These are phyloP conservation scores for Canna indica DNA, from an alignment of 176 grass and related monocot genomes.

Conservation along the genomic window DNA sequence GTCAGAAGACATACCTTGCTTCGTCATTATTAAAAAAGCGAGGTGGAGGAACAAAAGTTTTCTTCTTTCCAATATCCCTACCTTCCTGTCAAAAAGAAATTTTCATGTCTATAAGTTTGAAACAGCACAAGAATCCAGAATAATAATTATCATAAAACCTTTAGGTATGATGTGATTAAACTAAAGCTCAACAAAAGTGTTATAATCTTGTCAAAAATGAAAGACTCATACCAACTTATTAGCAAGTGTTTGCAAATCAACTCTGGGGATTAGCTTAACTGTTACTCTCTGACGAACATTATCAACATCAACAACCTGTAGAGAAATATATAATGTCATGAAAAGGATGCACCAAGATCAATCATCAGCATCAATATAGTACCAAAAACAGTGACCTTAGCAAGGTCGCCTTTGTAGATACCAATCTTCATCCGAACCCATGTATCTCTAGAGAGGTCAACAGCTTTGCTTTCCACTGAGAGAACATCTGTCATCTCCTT, in stretches of 20 bases:
- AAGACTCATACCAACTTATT: slow-evolving; percentile 62
- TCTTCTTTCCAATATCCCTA: slow-evolving; percentile 75
- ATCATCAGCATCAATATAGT: slow-evolving; percentile 3
- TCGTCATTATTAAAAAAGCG: slow-evolving; percentile 98
- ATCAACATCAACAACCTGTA: slow-evolving; percentile 96
- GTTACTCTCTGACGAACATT: slow-evolving; percentile 80
- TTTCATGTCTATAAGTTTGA: slow-evolving; percentile 5
- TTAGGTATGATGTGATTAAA: not conserved
- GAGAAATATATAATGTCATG: slow-evolving; percentile 11
- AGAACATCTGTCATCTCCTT: slow-evolving; percentile 98
- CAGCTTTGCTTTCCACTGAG: slow-evolving; percentile 89
- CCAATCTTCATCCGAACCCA: slow-evolving; percentile 98
- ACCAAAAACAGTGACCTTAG: slow-evolving; percentile 40
- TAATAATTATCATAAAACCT: slow-evolving; percentile 4
- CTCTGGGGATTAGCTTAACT: slow-evolving; percentile 90
- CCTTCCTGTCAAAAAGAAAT: slow-evolving; percentile 61
- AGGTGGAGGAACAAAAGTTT: slow-evolving; percentile 89
- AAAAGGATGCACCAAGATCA: slow-evolving; percentile 7
- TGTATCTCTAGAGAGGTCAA: slow-evolving; percentile 79
- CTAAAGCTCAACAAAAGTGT: slow-evolving; percentile 1
- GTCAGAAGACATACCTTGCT: slow-evolving; percentile 51
- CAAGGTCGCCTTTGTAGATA: slow-evolving; percentile 95
- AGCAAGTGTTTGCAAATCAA: slow-evolving; percentile 91
- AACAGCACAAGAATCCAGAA: not conserved
- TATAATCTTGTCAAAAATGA: slow-evolving; percentile 3